These are phyloP conservation scores for Penicillium sp. DNA, from an alignment of 2,329 filamentous ascomycete species.

Conservation along the genomic window DNA sequence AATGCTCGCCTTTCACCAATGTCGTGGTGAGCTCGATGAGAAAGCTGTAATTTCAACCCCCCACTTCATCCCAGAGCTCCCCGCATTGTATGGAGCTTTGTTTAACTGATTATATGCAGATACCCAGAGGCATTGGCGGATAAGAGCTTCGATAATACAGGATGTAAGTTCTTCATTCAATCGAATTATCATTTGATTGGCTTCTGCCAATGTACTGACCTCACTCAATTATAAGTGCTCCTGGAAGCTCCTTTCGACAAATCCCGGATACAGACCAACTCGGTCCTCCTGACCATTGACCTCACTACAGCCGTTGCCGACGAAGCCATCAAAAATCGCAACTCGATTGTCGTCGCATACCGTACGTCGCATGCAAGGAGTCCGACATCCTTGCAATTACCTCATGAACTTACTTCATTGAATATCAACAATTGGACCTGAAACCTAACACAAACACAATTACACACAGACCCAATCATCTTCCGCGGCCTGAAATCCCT, in stretches of 20 bases:
- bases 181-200: not conserved
- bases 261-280: slow-evolving; percentile 58
- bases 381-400: not conserved
- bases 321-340: slow-evolving; percentile 76
- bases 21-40: slow-evolving; percentile 76
- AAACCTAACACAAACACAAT: not conserved
- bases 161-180: slow-evolving; percentile 48
- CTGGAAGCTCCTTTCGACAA: slow-evolving; percentile 66
- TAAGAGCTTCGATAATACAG: slow-evolving; percentile 94
- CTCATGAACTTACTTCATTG: not conserved
- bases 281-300: slow-evolving; percentile 81
- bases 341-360: slow-evolving; percentile 82
- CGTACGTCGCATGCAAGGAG: slow-evolving; percentile 54
- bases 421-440: not conserved
- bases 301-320: slow-evolving; percentile 84
- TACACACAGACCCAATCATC: slow-evolving; percentile 78
- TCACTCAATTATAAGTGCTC: slow-evolving; percentile 55
- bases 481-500: slow-evolving; percentile 89
- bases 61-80: slow-evolving; percentile 6
- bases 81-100: slow-evolving; percentile 9
- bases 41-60: slow-evolving; percentile 62
- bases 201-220: not conserved
- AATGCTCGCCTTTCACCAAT: slow-evolving; percentile 59
- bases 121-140: slow-evolving; percentile 90
- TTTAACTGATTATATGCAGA: slow-evolving; percentile 46